These are phyloP conservation scores for Candida boidinii DNA, from an alignment of 805 yeast species.

Conservation along the genomic window DNA sequence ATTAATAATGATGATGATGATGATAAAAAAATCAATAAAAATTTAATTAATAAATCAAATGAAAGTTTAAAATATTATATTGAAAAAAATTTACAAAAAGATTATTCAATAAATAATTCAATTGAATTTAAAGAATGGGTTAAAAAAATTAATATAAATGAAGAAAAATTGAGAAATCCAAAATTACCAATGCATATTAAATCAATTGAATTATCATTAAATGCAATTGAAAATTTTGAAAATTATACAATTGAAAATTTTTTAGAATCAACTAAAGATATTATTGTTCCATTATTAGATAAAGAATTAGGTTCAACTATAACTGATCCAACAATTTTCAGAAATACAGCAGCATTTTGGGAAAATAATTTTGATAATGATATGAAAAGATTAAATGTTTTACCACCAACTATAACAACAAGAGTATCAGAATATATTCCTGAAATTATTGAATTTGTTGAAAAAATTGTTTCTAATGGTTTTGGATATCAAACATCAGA, in stretches of 20 bases:
- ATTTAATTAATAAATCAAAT: conserved; percentile 30
- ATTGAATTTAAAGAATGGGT: conserved; percentile 46
- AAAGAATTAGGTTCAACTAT: conserved; percentile 63
- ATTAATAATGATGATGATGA: conserved; percentile 18
- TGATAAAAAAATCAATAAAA: conserved; percentile 21
- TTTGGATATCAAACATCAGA: conserved; percentile 77
- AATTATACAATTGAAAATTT: conserved; percentile 25
- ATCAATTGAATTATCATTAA: conserved; percentile 47
- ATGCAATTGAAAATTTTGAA: conserved; percentile 28
- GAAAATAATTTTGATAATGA: conserved; percentile 78
- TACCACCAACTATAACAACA: conserved; percentile 79
- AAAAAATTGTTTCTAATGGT: conserved; percentile 66
- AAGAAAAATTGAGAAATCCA: conserved; percentile 52
- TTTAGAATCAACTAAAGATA: conserved; percentile 55
- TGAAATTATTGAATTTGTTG: conserved; percentile 76
- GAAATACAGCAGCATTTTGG: conserved; percentile 81
- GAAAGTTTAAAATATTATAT: conserved; percentile 42
- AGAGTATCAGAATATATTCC: conserved; percentile 95
- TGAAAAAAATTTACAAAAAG: conserved; percentile 42
- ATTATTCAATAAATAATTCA: conserved; percentile 15
- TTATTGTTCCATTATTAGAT: conserved; percentile 68
- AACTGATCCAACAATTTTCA: conserved; percentile 78
- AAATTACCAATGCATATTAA: conserved; percentile 79
- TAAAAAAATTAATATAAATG: conserved; percentile 36
- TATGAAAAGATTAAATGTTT: conserved; percentile 77